Base-by-base conservation (phyloP, 2,329 filamentous ascomycete species). In the Ophiostoma triangulosporum region DNA sequence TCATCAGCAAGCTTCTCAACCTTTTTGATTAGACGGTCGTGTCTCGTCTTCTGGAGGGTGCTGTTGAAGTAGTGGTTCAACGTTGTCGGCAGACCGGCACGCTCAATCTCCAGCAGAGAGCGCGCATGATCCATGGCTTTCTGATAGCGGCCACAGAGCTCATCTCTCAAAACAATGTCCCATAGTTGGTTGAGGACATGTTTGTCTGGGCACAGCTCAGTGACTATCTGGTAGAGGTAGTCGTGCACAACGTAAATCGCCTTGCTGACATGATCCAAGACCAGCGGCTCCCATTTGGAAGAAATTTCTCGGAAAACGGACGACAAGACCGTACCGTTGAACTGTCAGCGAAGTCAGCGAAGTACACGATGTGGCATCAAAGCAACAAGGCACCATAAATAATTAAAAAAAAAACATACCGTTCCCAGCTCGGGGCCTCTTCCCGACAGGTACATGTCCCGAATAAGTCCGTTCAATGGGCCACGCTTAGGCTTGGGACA, bases 401-500 rank as follows among this genome's bases (percentile, higher is more conserved):
- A 15, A 49, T 15, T 26, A 32, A 22, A 35, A 14, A n/a, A 20
- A 40, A 20, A 24, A 22, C 55, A 76, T 70, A 60, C 69, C 4
- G 71, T 80, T 0, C 77, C 78, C 0, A 83, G 56, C 50, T 81
- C 75, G 15, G 75, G 73, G 0, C 76, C 77, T 0, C 76, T 73
- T 0, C 70, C 76, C 0, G 63, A 59, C 0, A 58, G 57, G 57
- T 79, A 75, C 0, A 70, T 59, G 0, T 62, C 38, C 20, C 65
- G 61, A 14, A 80, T 73, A 63, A 72, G 54, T 3, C 1, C 26
- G 3, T 20, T 46, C 15, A 46, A 9, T 4, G 43, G 43, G 26
- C 43, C 43, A 31, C 14, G 43, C 24, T 17, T 29, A 8, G 43
- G 43, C n/a, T 17, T 29, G 8, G 43, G 43, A 17, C 43, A 46